A percentile compares a stretch with the other conserved stretches of the same genome.
Evolutionary conservation across 2,329 filamentous ascomycete genomes (phyloP).

Genomic region (Thyridium curvatum): DNA sequence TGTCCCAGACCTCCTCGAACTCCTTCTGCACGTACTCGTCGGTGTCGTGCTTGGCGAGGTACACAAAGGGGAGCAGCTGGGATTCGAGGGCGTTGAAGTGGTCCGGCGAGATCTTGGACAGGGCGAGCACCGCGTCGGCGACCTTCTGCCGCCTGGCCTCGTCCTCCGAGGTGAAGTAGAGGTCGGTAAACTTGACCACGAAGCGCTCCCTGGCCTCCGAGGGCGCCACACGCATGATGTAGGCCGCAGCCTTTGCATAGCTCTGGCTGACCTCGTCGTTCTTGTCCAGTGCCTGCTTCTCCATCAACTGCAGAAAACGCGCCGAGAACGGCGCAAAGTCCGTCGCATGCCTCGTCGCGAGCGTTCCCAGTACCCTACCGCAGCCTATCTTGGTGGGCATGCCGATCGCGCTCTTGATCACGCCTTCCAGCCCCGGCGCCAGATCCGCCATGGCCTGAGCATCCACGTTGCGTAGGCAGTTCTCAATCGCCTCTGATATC

Average conservation of each 20-base stretch:
- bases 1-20: slow-evolving; percentile 83
- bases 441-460: slow-evolving; percentile 69
- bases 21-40: slow-evolving; percentile 72
- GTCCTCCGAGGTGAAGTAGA: slow-evolving; percentile 81
- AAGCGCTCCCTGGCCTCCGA: slow-evolving; percentile 44
- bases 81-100: slow-evolving; percentile 74
- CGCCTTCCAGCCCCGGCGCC: slow-evolving; percentile 64
- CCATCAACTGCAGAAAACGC: slow-evolving; percentile 68
- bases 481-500: slow-evolving; percentile 86
- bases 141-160: slow-evolving; percentile 67
- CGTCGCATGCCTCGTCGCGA: slow-evolving; percentile 73
- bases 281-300: slow-evolving; percentile 78
- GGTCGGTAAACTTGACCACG: slow-evolving; percentile 47
- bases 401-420: slow-evolving; percentile 80
- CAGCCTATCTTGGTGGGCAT: slow-evolving; percentile 93
- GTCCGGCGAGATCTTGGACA: slow-evolving; percentile 84
- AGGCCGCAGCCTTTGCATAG: slow-evolving; percentile 82
- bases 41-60: slow-evolving; percentile 79
- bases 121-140: slow-evolving; percentile 74
- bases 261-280: slow-evolving; percentile 91
- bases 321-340: slow-evolving; percentile 72
- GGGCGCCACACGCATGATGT: slow-evolving; percentile 61
- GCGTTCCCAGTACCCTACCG: slow-evolving; percentile 73
- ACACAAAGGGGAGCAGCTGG: slow-evolving; percentile 77
- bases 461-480: slow-evolving; percentile 80